Evolutionary conservation across 208 protist species (phyloP).

Genomic region (Crithidia fasciculata): DNA sequence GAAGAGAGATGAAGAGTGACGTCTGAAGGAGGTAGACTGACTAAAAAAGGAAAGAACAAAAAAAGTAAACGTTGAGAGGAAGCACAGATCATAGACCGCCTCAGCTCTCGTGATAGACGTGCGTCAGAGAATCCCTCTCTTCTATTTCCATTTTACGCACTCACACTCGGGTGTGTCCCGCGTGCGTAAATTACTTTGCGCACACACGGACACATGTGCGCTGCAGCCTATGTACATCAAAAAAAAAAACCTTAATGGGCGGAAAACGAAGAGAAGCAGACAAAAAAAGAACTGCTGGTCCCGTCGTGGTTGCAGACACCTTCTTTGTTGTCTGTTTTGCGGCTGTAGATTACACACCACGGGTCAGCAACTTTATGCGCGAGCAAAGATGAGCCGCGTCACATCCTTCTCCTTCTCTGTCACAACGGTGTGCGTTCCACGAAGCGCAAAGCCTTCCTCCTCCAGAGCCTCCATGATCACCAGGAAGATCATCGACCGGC

Average conservation of each 20-base stretch:
- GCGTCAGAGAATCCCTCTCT: too few relatives aligned
- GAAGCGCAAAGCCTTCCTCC: constrained; percentile 77
- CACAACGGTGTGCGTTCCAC: constrained; percentile 58
- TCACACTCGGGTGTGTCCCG: too few relatives aligned
- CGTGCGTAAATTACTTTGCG: too few relatives aligned
- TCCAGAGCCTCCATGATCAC: constrained; percentile 71
- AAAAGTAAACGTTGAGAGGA: background rate
- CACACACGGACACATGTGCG: too few relatives aligned
- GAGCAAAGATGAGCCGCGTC: constrained; percentile 80
- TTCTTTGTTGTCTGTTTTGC: background rate
- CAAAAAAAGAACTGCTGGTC: background rate
- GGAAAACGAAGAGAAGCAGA: background rate
- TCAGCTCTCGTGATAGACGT: too few relatives aligned
- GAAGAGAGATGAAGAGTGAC: background rate
- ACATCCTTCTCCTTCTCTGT: constrained; percentile 67
- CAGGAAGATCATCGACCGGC: constrained; percentile 67
- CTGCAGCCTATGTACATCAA: background rate
- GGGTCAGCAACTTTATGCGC: constrained; percentile 20
- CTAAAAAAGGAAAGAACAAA: background rate
- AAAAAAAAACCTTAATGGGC: background rate
- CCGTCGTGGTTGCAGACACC: too few relatives aligned
- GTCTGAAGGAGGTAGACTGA: background rate
- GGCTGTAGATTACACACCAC: constrained; percentile 1
- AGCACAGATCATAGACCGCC: background rate
- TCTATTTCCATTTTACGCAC: too few relatives aligned